A percentile compares a stretch with the other conserved stretches of the same genome.
phyloP scores from a whole-genome alignment of 163 green algal genomes.

The Scenedesmus sp. region DNA sequence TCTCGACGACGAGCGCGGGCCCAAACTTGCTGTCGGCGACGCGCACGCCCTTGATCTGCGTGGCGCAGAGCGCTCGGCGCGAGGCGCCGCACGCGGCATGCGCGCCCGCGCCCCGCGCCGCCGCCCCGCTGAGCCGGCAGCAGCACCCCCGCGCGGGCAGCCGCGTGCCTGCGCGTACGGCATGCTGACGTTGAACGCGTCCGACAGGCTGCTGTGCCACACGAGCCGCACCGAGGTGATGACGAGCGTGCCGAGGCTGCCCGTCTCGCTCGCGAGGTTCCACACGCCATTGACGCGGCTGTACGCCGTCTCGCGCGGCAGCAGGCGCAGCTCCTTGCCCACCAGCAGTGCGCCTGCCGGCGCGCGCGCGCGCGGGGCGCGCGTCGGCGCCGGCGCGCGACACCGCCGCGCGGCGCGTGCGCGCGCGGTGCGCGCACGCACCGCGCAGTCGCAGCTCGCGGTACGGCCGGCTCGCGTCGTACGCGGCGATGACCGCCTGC shows the following conservation, averaged over 20 bases:
- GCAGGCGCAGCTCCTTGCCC: slow-evolving; percentile 74
- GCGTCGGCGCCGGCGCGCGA: no score
- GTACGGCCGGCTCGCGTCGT: slow-evolving; percentile 74
- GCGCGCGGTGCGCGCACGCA: no score
- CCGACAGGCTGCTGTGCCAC: slow-evolving; percentile 72
- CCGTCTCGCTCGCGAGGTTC: slow-evolving; percentile 75
- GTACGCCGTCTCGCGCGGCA: slow-evolving; percentile 73
- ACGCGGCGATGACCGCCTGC: slow-evolving; percentile 48
- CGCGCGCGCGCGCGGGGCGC: no score
- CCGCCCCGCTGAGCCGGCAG: no score
- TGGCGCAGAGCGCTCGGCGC: background rate
- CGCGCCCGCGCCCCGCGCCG: no score
- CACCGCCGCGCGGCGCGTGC: no score
- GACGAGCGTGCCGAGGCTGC: slow-evolving; percentile 81
- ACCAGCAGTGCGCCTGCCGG: slow-evolving; percentile 65
- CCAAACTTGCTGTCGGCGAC: slow-evolving; percentile 79
- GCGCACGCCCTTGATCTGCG: slow-evolving; percentile 63
- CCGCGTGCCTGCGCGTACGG: slow-evolving; percentile 71
- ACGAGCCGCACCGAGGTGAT: slow-evolving; percentile 79
- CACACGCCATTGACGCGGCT: slow-evolving; percentile 73
- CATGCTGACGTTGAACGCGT: slow-evolving; percentile 80
- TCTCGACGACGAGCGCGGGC: slow-evolving; percentile 74
- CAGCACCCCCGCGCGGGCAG: no score
- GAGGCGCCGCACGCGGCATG: no score
- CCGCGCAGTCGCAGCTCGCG: slow-evolving; percentile 74